A percentile compares a stretch with the other conserved stretches of the same genome.
phyloP scores from a whole-genome alignment of 2,329 filamentous ascomycete species.

The Trichoderma sp. region DNA sequence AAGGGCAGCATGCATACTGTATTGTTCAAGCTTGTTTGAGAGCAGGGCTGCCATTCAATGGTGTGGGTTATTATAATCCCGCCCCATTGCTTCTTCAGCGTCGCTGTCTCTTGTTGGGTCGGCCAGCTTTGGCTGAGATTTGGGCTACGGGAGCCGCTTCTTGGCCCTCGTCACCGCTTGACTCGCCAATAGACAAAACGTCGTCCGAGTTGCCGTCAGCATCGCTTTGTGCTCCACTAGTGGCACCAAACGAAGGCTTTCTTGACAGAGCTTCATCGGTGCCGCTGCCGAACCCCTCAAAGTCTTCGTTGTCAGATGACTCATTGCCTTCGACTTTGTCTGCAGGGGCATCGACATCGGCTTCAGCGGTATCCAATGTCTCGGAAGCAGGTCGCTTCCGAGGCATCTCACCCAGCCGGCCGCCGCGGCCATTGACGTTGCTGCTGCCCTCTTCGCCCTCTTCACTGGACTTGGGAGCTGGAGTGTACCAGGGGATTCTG shows the following conservation, averaged over 20 bases:
- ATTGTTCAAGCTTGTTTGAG: background rate
- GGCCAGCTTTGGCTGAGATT: conserved; percentile 15
- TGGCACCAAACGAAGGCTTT: conserved; percentile 34
- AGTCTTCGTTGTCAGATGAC: conserved; percentile 37
- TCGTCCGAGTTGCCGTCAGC: conserved; percentile 44
- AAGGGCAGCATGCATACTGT: background rate
- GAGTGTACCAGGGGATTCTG: conserved; percentile 94
- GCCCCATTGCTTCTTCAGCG: conserved; percentile 22
- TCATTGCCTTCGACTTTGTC: conserved; percentile 33
- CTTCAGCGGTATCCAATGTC: conserved; percentile 42
- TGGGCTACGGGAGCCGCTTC: conserved; percentile 21
- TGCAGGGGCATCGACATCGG: conserved; percentile 27
- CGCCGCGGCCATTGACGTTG: conserved; percentile 67
- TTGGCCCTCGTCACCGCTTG: conserved; percentile 37
- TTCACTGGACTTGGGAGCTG: conserved; percentile 57
- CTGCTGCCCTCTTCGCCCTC: conserved; percentile 49
- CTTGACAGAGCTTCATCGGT: conserved; percentile 34
- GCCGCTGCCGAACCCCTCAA: conserved; percentile 39
- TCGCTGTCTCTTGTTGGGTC: conserved; percentile 29
- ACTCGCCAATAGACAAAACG: conserved; percentile 30
- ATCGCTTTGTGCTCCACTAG: conserved; percentile 35
- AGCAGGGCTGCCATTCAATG: background rate
- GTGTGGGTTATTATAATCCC: background rate
- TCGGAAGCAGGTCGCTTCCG: conserved; percentile 71
- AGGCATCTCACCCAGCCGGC: conserved; percentile 81